A percentile compares a stretch with the other conserved stretches of the same genome.
Conservation (phyloP, 1,139 yeast genomes). For the Kodamaea ohmeri region DNA sequence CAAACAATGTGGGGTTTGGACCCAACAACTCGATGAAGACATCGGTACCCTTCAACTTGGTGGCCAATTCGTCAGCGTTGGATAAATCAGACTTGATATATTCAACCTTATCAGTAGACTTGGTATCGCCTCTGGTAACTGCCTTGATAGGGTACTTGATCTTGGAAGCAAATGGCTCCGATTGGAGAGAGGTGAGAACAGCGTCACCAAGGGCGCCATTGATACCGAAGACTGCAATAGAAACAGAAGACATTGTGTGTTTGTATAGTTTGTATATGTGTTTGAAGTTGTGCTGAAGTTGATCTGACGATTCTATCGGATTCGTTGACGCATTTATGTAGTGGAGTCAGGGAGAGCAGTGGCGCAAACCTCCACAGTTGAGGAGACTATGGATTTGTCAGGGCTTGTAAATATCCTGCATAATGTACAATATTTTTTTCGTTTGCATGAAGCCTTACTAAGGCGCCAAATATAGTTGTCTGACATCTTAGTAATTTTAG, state of each 20-base stretch:
- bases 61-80: conserved; percentile 23
- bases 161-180: conserved; percentile 42
- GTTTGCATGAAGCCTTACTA: not conserved
- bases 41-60: conserved; percentile 47
- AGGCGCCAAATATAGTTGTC: no score
- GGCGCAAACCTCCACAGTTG: not conserved
- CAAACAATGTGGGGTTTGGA: conserved; percentile 23
- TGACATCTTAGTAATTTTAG: not conserved
- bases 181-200: conserved; percentile 42
- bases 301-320: no score
- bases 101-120: conserved; percentile 38
- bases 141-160: conserved; percentile 50
- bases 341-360: no score
- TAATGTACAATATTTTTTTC: not conserved
- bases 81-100: conserved; percentile 34
- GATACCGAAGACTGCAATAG: conserved; percentile 52
- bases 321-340: no score
- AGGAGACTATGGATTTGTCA: not conserved
- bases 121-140: conserved; percentile 42
- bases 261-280: not conserved
- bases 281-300: not conserved
- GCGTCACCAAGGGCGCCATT: conserved; percentile 53
- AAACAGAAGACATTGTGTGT: conserved; percentile 1
- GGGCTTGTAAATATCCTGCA: not conserved
- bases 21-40: conserved; percentile 47